Evolutionary conservation across 805 yeast genomes (phyloP).

Genomic region (Saccharomycopsis guyanensis): DNA sequence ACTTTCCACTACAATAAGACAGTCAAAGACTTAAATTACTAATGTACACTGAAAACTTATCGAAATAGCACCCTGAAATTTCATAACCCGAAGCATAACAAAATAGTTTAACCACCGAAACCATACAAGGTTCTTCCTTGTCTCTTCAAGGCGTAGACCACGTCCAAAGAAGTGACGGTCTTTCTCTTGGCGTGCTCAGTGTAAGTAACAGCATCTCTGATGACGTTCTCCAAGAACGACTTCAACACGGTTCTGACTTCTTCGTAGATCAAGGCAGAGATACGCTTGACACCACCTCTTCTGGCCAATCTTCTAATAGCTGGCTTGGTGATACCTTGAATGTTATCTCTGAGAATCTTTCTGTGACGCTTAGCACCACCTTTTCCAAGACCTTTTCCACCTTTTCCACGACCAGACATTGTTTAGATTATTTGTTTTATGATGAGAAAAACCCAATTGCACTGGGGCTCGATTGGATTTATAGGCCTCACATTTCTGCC

Average conservation of each 20-base stretch:
- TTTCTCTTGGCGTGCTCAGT: slow-evolving; percentile 99
- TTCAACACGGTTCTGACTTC: slow-evolving; percentile 96
- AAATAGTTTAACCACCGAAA: slow-evolving; percentile 86
- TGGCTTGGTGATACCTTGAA: slow-evolving; percentile 99
- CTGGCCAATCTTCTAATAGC: slow-evolving; percentile 99
- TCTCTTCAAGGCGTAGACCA: slow-evolving; percentile 98
- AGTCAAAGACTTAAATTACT: not conserved
- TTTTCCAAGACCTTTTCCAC: slow-evolving; percentile 99
- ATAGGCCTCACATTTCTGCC: too few species aligned
- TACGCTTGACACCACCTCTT: slow-evolving; percentile 99
- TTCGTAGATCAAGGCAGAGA: slow-evolving; percentile 96
- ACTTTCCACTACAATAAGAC: too few species aligned
- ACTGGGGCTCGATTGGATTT: too few species aligned
- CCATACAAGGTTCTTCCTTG: slow-evolving; percentile 99
- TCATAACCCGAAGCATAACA: slow-evolving; percentile 1
- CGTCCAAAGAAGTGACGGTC: slow-evolving; percentile 98
- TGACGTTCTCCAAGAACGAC: slow-evolving; percentile 92
- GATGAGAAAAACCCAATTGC: not conserved
- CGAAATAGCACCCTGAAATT: not conserved
- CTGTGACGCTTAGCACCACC: slow-evolving; percentile 99
- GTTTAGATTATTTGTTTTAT: slow-evolving; percentile 26
- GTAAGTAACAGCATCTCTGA: slow-evolving; percentile 98
- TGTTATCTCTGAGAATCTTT: slow-evolving; percentile 98
- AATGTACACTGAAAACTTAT: not conserved
- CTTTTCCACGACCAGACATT: slow-evolving; percentile 99